phyloP scores from a whole-genome alignment of 768 basidiomycete species.

The Pulveroboletus sp. region DNA sequence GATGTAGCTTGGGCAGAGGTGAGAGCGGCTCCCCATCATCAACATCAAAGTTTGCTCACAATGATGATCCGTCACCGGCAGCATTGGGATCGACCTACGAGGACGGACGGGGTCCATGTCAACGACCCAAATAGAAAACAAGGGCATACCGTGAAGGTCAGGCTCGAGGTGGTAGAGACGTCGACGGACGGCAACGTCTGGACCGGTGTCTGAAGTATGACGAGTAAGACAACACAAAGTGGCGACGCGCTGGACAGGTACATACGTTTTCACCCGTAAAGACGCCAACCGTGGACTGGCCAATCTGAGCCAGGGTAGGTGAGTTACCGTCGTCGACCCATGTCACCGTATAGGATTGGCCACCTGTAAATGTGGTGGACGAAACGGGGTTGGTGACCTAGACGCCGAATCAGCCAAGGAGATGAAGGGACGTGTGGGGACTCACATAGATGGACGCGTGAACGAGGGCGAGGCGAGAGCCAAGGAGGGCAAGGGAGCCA shows the following conservation, averaged over 20 bases:
- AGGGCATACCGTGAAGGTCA: constrained; percentile 53
- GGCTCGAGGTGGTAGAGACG: constrained; percentile 41
- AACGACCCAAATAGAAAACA: neutral
- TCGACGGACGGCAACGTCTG: constrained; percentile 55
- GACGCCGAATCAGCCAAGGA: neutral
- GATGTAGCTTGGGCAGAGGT: constrained; percentile 33
- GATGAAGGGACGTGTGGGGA: neutral
- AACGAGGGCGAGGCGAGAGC: constrained; percentile 14
- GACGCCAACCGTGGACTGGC: constrained; percentile 49
- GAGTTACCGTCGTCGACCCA: constrained; percentile 61
- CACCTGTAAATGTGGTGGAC: constrained; percentile 46
- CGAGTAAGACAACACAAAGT: neutral
- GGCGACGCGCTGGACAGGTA: constrained; percentile 1
- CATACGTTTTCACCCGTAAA: constrained; percentile 54
- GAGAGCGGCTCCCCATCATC: neutral
- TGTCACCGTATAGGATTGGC: constrained; percentile 46
- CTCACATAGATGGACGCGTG: neutral
- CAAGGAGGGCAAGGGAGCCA: constrained; percentile 18
- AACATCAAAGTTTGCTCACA: constrained; percentile 38
- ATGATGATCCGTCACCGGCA: constrained; percentile 50
- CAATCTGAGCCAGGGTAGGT: constrained; percentile 49
- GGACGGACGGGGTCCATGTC: neutral
- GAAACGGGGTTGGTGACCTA: constrained; percentile 39
- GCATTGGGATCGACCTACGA: constrained; percentile 50
- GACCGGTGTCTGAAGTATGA: constrained; percentile 42